Conservation (phyloP, 768 basidiomycete species). For the Phlebiopsis flavidoalba region DNA sequence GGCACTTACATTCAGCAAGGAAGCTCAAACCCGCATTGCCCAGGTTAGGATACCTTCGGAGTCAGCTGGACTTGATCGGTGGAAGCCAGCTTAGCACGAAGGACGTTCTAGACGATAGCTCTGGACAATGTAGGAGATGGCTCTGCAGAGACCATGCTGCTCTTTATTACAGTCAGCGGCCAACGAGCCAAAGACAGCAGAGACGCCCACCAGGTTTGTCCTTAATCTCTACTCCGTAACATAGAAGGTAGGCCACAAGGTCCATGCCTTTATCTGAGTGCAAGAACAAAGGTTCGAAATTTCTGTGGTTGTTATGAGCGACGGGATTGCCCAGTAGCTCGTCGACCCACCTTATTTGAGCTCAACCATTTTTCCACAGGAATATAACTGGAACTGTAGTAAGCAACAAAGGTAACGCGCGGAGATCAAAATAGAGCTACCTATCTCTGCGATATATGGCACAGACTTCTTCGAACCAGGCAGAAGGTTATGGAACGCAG, state of each 20-base stretch:
- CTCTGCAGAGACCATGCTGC: slow-evolving; percentile 86
- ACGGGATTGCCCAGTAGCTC: not conserved
- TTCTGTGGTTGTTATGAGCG: slow-evolving; percentile 47
- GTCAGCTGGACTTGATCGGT: slow-evolving; percentile 65
- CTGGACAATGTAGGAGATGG: slow-evolving; percentile 88
- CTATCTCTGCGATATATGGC: slow-evolving; percentile 77
- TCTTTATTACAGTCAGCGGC: slow-evolving; percentile 38
- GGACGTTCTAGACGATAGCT: slow-evolving; percentile 82
- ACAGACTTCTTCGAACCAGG: slow-evolving; percentile 84
- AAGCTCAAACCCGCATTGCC: slow-evolving; percentile 83
- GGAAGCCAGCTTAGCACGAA: slow-evolving; percentile 68
- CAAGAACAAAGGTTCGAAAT: slow-evolving; percentile 78
- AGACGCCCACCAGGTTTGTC: slow-evolving; percentile 77
- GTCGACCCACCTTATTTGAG: slow-evolving; percentile 86
- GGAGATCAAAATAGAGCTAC: slow-evolving; percentile 29
- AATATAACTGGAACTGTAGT: slow-evolving; percentile 50
- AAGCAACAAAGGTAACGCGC: no score
- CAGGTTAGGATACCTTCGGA: slow-evolving; percentile 65
- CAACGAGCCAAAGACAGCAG: not conserved
- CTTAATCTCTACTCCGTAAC: slow-evolving; percentile 83
- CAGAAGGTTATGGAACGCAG: slow-evolving; percentile 65
- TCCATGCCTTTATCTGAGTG: slow-evolving; percentile 78
- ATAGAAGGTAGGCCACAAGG: slow-evolving; percentile 71
- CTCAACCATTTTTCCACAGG: slow-evolving; percentile 90
- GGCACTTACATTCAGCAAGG: slow-evolving; percentile 72